Conservation (phyloP, 106 monocot genomes). For the Phalaenopsis equestris region DNA sequence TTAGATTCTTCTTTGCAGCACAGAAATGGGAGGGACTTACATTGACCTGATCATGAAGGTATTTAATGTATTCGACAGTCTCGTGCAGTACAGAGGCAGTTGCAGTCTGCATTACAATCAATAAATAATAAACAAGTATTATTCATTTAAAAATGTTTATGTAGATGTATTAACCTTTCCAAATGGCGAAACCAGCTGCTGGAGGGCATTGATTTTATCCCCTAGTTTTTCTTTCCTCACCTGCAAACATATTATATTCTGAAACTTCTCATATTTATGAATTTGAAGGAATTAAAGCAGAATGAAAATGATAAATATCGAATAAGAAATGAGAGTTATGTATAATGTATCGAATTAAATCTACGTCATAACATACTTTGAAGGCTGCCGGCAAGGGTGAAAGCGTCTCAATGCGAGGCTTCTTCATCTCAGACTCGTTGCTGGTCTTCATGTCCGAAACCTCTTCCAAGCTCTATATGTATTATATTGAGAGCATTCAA, state of each 20-base stretch:
- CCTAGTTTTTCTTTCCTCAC: conserved; percentile 77
- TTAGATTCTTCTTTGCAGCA: not conserved
- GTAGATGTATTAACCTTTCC: conserved; percentile 42
- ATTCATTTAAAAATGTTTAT: not conserved
- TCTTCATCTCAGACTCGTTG: not conserved
- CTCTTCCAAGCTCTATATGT: not conserved
- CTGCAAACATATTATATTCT: conserved; percentile 14
- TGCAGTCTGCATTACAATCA: conserved; percentile 43
- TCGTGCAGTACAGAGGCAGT: conserved; percentile 83
- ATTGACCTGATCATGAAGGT: conserved; percentile 78
- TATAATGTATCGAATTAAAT: no score
- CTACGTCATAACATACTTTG: not conserved
- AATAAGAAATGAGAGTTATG: no score
- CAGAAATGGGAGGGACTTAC: conserved; percentile 21
- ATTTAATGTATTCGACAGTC: conserved; percentile 83
- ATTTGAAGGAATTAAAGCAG: not conserved
- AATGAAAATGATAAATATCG: not conserved
- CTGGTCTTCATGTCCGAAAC: not conserved
- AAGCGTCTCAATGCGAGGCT: conserved; percentile 6
- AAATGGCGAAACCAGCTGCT: conserved; percentile 74
- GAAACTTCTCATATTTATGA: not conserved
- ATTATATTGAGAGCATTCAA: not conserved
- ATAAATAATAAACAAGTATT: not conserved
- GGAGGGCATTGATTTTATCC: conserved; percentile 70
- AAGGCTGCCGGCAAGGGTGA: not conserved